Base-by-base conservation (phyloP, 1,284 basidiomycete genomes). In the Ganoderma sp. region DNA sequence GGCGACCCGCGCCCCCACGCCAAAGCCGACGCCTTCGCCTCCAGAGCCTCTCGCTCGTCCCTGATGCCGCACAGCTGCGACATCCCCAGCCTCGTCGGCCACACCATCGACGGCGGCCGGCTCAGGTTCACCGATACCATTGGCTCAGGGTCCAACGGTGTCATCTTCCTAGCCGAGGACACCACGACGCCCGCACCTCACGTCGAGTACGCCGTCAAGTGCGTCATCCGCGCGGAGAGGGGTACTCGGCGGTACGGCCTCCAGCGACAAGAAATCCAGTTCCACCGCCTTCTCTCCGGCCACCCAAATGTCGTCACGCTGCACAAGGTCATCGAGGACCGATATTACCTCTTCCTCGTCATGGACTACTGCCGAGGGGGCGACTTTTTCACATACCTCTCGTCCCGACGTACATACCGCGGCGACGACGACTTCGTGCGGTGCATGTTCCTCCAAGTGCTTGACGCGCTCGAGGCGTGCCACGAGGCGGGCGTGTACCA, bases 91-190 rank as follows among this genome's bases (percentile, higher is more conserved):
- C 73, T 79, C n/a, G 69, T 89, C 73, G 90, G 90, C 64, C 88
- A 88, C 64, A 82, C 85, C 77, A 91, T 95, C 79, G 91, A 94
- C 83, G 84, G 87, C 72, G 90, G 88, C 69, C 84, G 88, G 52
- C 87, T 97, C 70, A 88, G 94, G 79, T 90, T 97, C 73, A 87
- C 93, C 73, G 88, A 91, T 71, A 87, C 95, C 61, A 87, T 99
- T 59, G 97, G 96, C 60, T 86, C 94, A 45, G 96, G 96, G 54
- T 95, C 95, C 3, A 97, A 97, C 78, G 97, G 96, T 69, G 91
- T 97, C 73, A 95, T 97, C 54, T 98, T 96, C 80, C 90, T 91
- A 69, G 94, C 93, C n/a, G 82, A 90, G 64, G 92, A 92, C 78
- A 81, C 80, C 39, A 80, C 79, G 65, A 80, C 73, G 15, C 43